Percentiles rank a stretch among this genome's conserved stretches.
phyloP scores from a whole-genome alignment of 2,329 filamentous ascomycete species.

The Ophiosphaerella narmari region DNA sequence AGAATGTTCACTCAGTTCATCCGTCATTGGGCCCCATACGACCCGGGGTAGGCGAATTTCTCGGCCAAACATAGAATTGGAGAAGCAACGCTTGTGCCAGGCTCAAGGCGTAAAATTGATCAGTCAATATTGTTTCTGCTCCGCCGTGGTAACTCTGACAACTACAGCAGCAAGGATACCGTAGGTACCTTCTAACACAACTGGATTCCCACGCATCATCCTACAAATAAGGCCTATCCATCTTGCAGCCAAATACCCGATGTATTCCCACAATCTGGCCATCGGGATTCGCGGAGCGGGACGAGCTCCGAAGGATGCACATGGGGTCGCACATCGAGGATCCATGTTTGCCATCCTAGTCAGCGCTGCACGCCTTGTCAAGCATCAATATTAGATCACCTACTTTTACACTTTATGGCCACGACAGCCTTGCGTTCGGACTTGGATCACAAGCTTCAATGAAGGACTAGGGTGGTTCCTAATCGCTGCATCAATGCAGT shows the following conservation, averaged over 20 bases:
- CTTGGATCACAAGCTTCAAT: too few relatives aligned
- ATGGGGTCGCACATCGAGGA: background rate
- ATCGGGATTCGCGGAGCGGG: background rate
- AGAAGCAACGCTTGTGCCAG: too few relatives aligned
- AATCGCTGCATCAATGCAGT: too few relatives aligned
- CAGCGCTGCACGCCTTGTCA: constrained; percentile 1
- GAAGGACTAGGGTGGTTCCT: too few relatives aligned
- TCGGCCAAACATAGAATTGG: too few relatives aligned
- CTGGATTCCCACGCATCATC: background rate
- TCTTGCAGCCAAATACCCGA: background rate
- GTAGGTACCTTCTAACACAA: background rate
- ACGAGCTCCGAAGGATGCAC: constrained; percentile 5
- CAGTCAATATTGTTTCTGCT: too few relatives aligned
- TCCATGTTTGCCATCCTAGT: constrained; percentile 17
- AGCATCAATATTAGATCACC: background rate
- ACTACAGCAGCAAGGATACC: too few relatives aligned
- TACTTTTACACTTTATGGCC: background rate
- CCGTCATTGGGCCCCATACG: background rate
- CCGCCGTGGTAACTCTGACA: too few relatives aligned
- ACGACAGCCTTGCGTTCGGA: too few relatives aligned
- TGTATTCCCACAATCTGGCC: constrained; percentile 2
- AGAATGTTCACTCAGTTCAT: background rate
- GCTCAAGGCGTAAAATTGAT: too few relatives aligned
- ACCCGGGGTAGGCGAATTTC: background rate
- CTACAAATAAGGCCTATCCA: background rate